Evolutionary conservation across 768 basidiomycete genomes (phyloP).

Genomic region (Chiua virens): DNA sequence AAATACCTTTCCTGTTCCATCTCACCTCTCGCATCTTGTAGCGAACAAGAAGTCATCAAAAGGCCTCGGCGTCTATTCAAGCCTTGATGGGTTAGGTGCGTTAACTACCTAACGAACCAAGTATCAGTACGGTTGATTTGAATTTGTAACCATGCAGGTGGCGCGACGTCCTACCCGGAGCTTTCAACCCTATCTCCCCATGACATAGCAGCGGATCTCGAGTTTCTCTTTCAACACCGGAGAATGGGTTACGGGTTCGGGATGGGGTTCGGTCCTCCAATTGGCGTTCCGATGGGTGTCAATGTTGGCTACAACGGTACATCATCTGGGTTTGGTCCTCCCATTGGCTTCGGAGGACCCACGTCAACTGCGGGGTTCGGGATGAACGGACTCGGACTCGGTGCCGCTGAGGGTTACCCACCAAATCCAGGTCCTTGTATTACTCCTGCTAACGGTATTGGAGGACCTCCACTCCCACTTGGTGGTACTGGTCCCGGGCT

Average conservation of each 20-base stretch:
- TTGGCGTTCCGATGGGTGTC: conserved; percentile 21
- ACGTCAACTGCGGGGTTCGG: conserved; percentile 17
- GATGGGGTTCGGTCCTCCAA: conserved; percentile 24
- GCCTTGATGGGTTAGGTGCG: conserved; percentile 22
- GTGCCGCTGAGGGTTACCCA: conserved; percentile 16
- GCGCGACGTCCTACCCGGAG: conserved; percentile 35
- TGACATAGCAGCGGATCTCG: conserved; percentile 55
- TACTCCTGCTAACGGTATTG: conserved; percentile 6
- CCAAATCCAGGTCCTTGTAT: conserved; percentile 11
- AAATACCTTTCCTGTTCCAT: conserved; percentile 54
- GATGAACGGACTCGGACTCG: conserved; percentile 22
- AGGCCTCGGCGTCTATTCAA: conserved; percentile 17
- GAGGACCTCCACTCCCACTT: conserved; percentile 3
- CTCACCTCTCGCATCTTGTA: conserved; percentile 22
- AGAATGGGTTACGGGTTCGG: conserved; percentile 27
- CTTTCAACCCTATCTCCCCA: conserved; percentile 41
- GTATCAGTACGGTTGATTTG: conserved; percentile 1
- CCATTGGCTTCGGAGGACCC: conserved; percentile 17
- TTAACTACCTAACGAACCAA: conserved; percentile 2
- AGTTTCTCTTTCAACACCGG: conserved; percentile 49
- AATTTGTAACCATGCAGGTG: conserved; percentile 41
- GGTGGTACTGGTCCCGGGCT: conserved; percentile 10
- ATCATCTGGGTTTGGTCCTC: conserved; percentile 18
- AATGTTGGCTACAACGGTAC: conserved; percentile 13
- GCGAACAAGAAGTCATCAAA: conserved; percentile 21